Evolutionary conservation across 805 yeast genomes (phyloP).

Genomic region (Starmerella powellii): DNA sequence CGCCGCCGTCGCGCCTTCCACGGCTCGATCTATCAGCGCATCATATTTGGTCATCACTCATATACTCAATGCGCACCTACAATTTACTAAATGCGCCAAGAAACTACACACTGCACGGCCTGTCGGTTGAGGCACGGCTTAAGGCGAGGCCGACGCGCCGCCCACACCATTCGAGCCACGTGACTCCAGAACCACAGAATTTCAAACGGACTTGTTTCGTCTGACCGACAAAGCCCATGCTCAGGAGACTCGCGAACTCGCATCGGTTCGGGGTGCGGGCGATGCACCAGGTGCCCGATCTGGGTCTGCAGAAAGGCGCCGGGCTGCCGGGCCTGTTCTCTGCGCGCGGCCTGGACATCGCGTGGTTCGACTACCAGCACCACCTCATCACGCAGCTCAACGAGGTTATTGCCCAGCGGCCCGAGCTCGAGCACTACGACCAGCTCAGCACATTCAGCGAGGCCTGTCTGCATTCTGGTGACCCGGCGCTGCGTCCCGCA

Average conservation of each 20-base stretch:
- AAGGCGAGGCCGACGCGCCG: too few relatives aligned
- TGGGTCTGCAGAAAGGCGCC: slow-evolving; percentile 26
- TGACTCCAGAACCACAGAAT: too few relatives aligned
- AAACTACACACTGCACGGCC: too few relatives aligned
- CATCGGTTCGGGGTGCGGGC: slow-evolving; percentile 2
- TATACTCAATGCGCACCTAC: too few relatives aligned
- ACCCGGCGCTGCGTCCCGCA: slow-evolving; percentile 33
- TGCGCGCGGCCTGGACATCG: slow-evolving; percentile 51
- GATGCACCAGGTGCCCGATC: slow-evolving; percentile 27
- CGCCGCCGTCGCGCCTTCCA: neutral
- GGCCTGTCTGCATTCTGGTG: slow-evolving; percentile 11
- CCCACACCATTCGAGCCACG: too few relatives aligned
- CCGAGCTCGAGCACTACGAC: slow-evolving; percentile 9
- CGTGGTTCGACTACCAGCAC: slow-evolving; percentile 75
- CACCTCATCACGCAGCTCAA: slow-evolving; percentile 30
- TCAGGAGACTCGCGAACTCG: neutral
- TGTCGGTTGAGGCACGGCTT: too few relatives aligned
- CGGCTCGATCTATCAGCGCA: neutral
- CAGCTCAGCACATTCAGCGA: slow-evolving; percentile 10
- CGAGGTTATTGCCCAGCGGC: slow-evolving; percentile 13
- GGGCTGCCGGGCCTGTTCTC: slow-evolving; percentile 61
- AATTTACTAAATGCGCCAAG: too few relatives aligned
- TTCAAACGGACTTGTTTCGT: too few relatives aligned
- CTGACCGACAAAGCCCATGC: neutral
- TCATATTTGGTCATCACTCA: too few relatives aligned